Evolutionary conservation across 805 yeast genomes (phyloP), one percentile per base, ranked within the genome.

Genomic region (Monosporozyma unispora): DNA sequence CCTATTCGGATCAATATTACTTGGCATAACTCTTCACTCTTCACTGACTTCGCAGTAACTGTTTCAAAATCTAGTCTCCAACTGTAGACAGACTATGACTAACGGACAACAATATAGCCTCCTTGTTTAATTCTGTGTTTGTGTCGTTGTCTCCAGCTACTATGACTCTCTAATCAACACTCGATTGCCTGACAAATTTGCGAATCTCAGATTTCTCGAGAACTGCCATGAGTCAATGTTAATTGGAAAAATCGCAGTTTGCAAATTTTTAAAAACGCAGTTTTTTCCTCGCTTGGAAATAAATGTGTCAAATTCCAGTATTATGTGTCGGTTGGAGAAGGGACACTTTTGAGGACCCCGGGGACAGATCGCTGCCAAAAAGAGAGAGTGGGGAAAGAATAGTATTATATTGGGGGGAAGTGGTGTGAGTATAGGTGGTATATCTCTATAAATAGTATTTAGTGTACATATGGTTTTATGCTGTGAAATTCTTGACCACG

Each of bases 401-500:
- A n/a, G n/a, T n/a, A n/a, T n/a, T n/a, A n/a, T n/a, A n/a, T 25
- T 4, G 8, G 27, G 27, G 27, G 27, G 27, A 25, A 25, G 27
- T 5, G 27, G 8, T 25, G 27, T 8, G 27, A 5, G 4, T 25
- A 25, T 5, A 25, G 27, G 8, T 25, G 4, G 27, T 25, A 8
- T 25, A 25, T 25, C 27, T 29, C 12, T 29, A 12, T 29, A 29
- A 29, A 29, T 11, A 11, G 11, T 29, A 12, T 29, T 12, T 29
- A 29, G 12, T 12, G 4, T 10, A 29, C 12, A 29, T 29, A 29
- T 9, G n/a, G 11, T 25, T 25, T 43, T 28, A 48, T n/a, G 45
- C 29, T 9, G 19, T 25, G 37, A 54, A 46, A 19, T 53, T 49
- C 43, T 48, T 50, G 10, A 55, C 55, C 22, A 22, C 41, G 7